phyloP scores from a whole-genome alignment of 2,329 filamentous ascomycete genomes.

The Apiospora saccharicola region DNA sequence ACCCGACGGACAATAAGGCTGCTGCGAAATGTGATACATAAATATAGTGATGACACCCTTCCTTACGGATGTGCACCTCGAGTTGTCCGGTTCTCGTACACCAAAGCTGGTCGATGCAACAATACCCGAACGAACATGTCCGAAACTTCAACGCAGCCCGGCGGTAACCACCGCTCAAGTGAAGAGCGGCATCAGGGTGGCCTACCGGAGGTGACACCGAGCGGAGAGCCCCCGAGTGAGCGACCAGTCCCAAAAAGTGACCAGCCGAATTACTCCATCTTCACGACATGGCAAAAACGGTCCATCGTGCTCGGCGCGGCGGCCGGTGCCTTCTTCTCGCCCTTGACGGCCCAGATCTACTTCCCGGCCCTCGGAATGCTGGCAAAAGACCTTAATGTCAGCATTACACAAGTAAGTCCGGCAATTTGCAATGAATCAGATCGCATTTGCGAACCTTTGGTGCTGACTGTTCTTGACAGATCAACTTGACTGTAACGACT shows the following conservation, averaged over 20 bases:
- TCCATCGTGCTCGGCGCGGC: constrained; percentile 41
- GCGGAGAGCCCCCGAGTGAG: constrained; percentile 26
- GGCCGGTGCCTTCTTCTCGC: constrained; percentile 43
- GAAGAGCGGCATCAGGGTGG: not conserved
- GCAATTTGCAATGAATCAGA: not conserved
- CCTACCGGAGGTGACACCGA: constrained; percentile 8
- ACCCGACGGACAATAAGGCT: not conserved
- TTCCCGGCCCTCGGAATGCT: constrained; percentile 52
- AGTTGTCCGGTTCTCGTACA: not conserved
- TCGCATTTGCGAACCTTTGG: no score
- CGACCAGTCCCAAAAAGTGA: not conserved
- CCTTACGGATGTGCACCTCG: not conserved
- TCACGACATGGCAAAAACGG: constrained; percentile 40
- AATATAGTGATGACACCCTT: not conserved
- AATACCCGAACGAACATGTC: not conserved
- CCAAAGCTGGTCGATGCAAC: not conserved
- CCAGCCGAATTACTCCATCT: constrained; percentile 32
- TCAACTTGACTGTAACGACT: constrained; percentile 46
- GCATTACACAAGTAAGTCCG: constrained; percentile 27
- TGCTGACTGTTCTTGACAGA: constrained; percentile 30
- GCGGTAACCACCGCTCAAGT: not conserved
- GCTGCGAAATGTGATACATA: not conserved
- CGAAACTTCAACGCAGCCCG: not conserved
- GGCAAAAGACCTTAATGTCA: constrained; percentile 49
- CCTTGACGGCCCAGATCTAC: constrained; percentile 50